Evolutionary conservation across 306 rosid genomes (phyloP).

Genomic region (Sicyos baderoa): DNA sequence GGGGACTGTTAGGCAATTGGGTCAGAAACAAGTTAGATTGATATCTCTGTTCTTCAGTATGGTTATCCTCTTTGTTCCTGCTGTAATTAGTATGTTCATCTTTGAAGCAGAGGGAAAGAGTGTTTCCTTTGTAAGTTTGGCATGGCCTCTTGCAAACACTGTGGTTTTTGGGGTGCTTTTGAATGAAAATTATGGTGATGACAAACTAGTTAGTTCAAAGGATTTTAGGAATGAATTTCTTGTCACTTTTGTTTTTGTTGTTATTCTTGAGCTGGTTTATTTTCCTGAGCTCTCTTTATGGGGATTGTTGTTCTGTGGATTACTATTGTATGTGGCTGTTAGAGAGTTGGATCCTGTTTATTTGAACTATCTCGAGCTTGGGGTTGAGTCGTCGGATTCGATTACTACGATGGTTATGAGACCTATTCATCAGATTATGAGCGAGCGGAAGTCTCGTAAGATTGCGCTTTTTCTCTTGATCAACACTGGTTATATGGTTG

Average conservation of each 20-base stretch:
- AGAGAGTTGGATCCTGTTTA: constrained; percentile 62
- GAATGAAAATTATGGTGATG: constrained; percentile 50
- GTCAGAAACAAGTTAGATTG: constrained; percentile 47
- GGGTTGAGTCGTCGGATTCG: constrained; percentile 43
- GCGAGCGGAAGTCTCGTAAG: constrained; percentile 84
- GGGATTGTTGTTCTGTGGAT: constrained; percentile 78
- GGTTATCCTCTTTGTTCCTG: constrained; percentile 65
- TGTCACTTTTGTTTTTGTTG: constrained; percentile 58
- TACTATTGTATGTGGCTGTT: constrained; percentile 59
- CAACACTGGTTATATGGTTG: constrained; percentile 80
- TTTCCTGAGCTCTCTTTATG: constrained; percentile 76
- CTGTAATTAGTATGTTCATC: constrained; percentile 44
- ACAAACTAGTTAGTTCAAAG: constrained; percentile 35
- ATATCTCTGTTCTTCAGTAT: constrained; percentile 66
- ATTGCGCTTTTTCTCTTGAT: constrained; percentile 83
- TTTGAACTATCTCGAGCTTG: constrained; percentile 33
- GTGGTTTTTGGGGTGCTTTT: constrained; percentile 78
- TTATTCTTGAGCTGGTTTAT: constrained; percentile 65
- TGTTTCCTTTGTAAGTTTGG: constrained; percentile 39
- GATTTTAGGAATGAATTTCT: constrained; percentile 61
- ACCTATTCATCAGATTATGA: constrained; percentile 65
- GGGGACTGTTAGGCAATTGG: constrained; percentile 54
- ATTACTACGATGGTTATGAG: constrained; percentile 46
- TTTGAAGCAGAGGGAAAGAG: constrained; percentile 38
- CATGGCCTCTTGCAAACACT: constrained; percentile 76